These are phyloP conservation scores for Psidium friedrichsthalianum DNA, from an alignment of 345 rosid genomes.

Conservation along the genomic window DNA sequence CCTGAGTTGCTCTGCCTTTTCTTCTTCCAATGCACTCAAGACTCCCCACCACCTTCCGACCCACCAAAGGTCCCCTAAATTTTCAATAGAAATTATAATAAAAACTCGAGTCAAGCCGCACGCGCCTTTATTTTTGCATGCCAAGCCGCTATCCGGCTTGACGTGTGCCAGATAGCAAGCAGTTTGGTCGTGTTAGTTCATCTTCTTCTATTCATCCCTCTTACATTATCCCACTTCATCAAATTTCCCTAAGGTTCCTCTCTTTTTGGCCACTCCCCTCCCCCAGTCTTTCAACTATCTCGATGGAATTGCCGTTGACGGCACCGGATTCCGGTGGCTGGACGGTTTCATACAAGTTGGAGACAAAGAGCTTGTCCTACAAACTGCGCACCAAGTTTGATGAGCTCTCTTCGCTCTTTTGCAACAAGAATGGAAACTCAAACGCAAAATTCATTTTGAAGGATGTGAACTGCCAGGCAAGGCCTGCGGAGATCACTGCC, in stretches of 20 bases:
- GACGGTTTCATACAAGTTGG: conserved; percentile 33
- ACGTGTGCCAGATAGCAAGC: conserved; percentile 8
- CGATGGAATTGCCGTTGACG: conserved; percentile 64
- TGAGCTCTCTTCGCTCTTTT: conserved; percentile 12
- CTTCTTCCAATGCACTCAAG: background rate
- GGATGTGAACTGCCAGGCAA: conserved; percentile 56
- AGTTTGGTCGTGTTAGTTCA: conserved; percentile 78
- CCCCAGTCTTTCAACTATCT: background rate
- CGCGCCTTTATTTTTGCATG: background rate
- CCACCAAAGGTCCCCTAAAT: conserved; percentile 13
- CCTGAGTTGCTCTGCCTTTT: background rate
- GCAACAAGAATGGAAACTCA: conserved; percentile 8
- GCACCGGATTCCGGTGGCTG: conserved; percentile 24
- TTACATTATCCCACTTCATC: conserved; percentile 8
- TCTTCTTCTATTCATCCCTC: conserved; percentile 33
- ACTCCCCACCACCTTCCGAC: conserved; percentile 7
- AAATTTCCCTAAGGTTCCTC: conserved; percentile 4
- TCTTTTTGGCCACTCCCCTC: background rate
- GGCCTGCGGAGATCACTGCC: conserved; percentile 56
- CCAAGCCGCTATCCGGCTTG: background rate
- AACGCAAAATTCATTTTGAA: conserved; percentile 36
- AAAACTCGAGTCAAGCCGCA: background rate
- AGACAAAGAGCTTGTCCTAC: conserved; percentile 53
- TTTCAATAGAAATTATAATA: background rate
- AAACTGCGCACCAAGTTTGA: conserved; percentile 30